phyloP scores from a whole-genome alignment of 2,329 filamentous ascomycete species.

The Ceratocystis smalleyi region DNA sequence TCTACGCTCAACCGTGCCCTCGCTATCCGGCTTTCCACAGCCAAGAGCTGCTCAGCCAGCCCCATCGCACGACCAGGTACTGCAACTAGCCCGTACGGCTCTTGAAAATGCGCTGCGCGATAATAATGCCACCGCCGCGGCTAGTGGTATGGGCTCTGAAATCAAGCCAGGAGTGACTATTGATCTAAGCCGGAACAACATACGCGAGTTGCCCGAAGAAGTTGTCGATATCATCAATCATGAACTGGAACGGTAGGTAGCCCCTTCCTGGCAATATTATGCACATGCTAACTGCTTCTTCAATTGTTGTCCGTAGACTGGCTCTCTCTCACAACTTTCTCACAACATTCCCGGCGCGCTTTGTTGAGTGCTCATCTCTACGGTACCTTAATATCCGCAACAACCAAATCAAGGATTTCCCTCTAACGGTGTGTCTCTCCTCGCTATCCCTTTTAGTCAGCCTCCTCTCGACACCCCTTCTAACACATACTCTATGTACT shows the following conservation, averaged over 20 bases:
- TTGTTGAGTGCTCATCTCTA: conserved; percentile 60
- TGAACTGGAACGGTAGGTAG: conserved; percentile 50
- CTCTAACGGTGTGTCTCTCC: conserved; percentile 33
- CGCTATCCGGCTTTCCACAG: conserved; percentile 20
- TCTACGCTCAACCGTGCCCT: conserved; percentile 2
- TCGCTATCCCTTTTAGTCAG: not conserved
- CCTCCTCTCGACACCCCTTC: not conserved
- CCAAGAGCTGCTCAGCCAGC: conserved; percentile 32
- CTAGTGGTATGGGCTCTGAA: conserved; percentile 39
- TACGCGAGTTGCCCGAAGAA: conserved; percentile 55
- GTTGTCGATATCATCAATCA: conserved; percentile 60
- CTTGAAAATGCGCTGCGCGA: conserved; percentile 53
- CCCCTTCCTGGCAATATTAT: not conserved
- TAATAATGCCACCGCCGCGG: conserved; percentile 47
- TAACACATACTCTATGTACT: not conserved
- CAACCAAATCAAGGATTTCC: conserved; percentile 53
- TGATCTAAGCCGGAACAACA: conserved; percentile 60
- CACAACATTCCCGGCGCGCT: conserved; percentile 50
- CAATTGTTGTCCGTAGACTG: conserved; percentile 35
- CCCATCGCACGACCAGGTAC: conserved; percentile 35
- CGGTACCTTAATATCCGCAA: conserved; percentile 69
- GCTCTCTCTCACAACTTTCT: conserved; percentile 70
- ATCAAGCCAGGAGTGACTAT: conserved; percentile 60
- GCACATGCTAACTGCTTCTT: not conserved
- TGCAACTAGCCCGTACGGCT: conserved; percentile 48